Conservation (phyloP, 768 basidiomycete genomes). For the Amanita polypyramis region DNA sequence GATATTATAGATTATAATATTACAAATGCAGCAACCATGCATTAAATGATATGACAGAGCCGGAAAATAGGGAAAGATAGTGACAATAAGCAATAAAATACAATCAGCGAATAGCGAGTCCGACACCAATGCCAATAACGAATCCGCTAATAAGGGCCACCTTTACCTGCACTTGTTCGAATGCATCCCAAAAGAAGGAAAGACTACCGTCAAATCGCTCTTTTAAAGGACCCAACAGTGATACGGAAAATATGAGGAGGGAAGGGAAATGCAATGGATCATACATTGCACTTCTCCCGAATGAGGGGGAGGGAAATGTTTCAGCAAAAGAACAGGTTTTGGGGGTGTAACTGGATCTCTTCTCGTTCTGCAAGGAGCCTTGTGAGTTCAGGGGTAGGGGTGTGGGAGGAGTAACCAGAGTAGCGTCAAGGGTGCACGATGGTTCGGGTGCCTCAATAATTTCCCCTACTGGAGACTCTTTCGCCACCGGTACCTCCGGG, state of each 20-base stretch:
- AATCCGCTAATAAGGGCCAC: conserved; percentile 28
- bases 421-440: not conserved
- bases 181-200: conserved; percentile 8
- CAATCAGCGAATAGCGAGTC: conserved; percentile 9
- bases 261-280: conserved; percentile 65
- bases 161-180: conserved; percentile 19
- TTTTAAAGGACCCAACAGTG: conserved; percentile 40
- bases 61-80: not conserved
- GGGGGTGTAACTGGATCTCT: conserved; percentile 4
- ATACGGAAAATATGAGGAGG: conserved; percentile 48
- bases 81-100: not conserved
- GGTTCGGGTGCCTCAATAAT: not conserved
- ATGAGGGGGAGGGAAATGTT: not conserved
- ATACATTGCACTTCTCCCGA: conserved; percentile 18
- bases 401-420: not conserved
- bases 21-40: not conserved
- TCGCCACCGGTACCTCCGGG: not conserved
- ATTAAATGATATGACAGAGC: not conserved
- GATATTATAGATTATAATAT: not conserved
- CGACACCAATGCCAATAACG: conserved; percentile 27
- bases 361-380: not conserved
- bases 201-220: conserved; percentile 5
- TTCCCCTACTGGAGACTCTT: not conserved
- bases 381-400: not conserved
- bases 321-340: conserved; percentile 2